A percentile compares a stretch with the other conserved stretches of the same genome.
These are phyloP conservation scores for Pyricularia sp. DNA, from an alignment of 2,329 filamentous ascomycete genomes.

Conservation along the genomic window DNA sequence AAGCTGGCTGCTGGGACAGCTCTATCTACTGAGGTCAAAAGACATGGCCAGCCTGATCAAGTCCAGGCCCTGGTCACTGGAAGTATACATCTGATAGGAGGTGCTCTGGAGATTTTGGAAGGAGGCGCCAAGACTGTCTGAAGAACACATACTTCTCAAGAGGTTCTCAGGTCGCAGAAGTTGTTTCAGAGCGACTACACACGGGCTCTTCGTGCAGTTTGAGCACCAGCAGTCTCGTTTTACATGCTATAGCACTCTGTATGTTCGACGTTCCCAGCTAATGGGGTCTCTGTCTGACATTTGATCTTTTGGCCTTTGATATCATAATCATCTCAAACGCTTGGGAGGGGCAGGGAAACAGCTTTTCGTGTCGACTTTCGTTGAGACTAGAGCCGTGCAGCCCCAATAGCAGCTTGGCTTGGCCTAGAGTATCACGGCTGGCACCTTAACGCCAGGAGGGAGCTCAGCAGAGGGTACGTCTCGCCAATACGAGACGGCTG, in stretches of 20 bases:
- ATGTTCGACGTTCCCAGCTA: not conserved
- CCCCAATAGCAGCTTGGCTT: not conserved
- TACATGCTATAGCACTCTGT: not conserved
- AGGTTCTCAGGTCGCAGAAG: not conserved
- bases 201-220: not conserved
- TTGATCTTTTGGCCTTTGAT: not conserved
- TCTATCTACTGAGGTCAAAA: not conserved
- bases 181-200: not conserved
- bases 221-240: not conserved
- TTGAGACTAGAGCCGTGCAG: not conserved
- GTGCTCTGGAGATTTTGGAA: slow-evolving; percentile 39
- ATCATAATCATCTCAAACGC: not conserved
- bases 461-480: not conserved
- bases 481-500: not conserved
- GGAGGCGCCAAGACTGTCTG: slow-evolving; percentile 12
- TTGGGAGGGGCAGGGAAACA: not conserved
- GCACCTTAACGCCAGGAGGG: no score
- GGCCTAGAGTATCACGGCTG: not conserved
- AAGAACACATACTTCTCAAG: not conserved
- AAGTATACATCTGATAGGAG: slow-evolving; percentile 54
- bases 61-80: slow-evolving; percentile 42
- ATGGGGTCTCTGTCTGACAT: not conserved
- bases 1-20: slow-evolving; percentile 12
- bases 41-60: slow-evolving; percentile 11
- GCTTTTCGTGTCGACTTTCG: not conserved